Evolutionary conservation across 1,139 yeast species (phyloP), one percentile per base, ranked within the genome.

Genomic region (Blastobotrys raffinosifermentans): DNA sequence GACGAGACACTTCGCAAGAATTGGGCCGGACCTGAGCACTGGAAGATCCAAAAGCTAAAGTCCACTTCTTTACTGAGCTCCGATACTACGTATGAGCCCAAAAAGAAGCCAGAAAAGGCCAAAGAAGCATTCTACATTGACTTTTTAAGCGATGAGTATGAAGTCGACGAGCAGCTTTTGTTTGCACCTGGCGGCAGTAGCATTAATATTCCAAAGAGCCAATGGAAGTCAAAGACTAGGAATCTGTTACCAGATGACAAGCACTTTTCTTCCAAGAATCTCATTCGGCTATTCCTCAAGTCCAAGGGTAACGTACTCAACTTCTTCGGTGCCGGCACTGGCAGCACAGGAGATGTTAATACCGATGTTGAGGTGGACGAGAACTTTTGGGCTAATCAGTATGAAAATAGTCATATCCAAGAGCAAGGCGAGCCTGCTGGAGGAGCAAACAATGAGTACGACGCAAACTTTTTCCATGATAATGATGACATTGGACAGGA

Each of bases 11-110:
- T 84, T 62, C 76, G 70, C 45, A 70, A 73, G 32, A 80, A 76
- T 55, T 86, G 95, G 95, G 73, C 94, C 30, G 96, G 96, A 6
- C 91, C 96, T 4, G 93, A 85, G 46, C 93, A 86, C 60, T 91
- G 97, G 97, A 83, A 82, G 60, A 84, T 89, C 8, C 66, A 73
- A 30, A 75, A 77, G 19, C 66, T 82, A 40, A 80, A 70, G 49
- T 62, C 60, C 44, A 31, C 21, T 11, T 34, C 18, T 15, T 27
- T 34, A 21, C 23, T 30, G 54, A 43, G 36, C 3, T 52, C 39
- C 2, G 46, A 40, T n/a, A 42, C 48, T 4, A 40, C 35, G 23
- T 35, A 37, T 20, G 34, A 44, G 10, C 16, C 48, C 46, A 32
- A 48, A 50, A 43, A 57, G 51, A 34, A 38, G 27, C 41, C 44